Evolutionary conservation across 1,284 basidiomycete genomes (phyloP).

Genomic region (Apiotrichum sp.): DNA sequence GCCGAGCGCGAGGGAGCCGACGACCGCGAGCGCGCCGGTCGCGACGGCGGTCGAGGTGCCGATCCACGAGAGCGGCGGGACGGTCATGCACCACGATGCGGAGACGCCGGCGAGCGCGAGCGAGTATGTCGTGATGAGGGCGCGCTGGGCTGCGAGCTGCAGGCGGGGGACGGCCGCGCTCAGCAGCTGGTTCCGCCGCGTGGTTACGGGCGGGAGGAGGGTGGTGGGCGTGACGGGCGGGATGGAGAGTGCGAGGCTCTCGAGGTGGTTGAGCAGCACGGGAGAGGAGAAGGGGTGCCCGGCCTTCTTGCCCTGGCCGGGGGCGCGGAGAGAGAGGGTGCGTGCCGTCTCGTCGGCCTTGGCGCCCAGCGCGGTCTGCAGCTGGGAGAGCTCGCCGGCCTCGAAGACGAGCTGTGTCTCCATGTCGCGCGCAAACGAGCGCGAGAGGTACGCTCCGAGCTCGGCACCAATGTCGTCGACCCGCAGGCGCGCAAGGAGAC

Average conservation of each 20-base stretch:
- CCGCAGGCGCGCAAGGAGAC: slow-evolving; percentile 53
- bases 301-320: slow-evolving; percentile 32
- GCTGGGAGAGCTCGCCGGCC: slow-evolving; percentile 58
- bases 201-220: slow-evolving; percentile 56
- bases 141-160: slow-evolving; percentile 61
- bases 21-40: slow-evolving; percentile 55
- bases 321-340: slow-evolving; percentile 16
- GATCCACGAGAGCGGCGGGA: slow-evolving; percentile 27
- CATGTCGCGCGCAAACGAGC: slow-evolving; percentile 60
- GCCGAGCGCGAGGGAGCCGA: slow-evolving; percentile 59
- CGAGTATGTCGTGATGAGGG: slow-evolving; percentile 52
- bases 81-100: slow-evolving; percentile 43
- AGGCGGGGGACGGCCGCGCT: slow-evolving; percentile 56
- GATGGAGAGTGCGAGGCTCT: slow-evolving; percentile 50
- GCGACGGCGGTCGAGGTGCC: slow-evolving; percentile 55
- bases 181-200: slow-evolving; percentile 57
- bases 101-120: slow-evolving; percentile 43
- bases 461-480: slow-evolving; percentile 66
- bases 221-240: slow-evolving; percentile 53
- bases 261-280: slow-evolving; percentile 62
- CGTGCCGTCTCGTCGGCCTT: slow-evolving; percentile 47
- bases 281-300: slow-evolving; percentile 56
- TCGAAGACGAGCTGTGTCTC: slow-evolving; percentile 68
- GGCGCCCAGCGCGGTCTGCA: slow-evolving; percentile 53
- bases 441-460: slow-evolving; percentile 54